These are phyloP conservation scores for Penicillium bovifimosum DNA, from an alignment of 495 filamentous ascomycete species.

Conservation along the genomic window DNA sequence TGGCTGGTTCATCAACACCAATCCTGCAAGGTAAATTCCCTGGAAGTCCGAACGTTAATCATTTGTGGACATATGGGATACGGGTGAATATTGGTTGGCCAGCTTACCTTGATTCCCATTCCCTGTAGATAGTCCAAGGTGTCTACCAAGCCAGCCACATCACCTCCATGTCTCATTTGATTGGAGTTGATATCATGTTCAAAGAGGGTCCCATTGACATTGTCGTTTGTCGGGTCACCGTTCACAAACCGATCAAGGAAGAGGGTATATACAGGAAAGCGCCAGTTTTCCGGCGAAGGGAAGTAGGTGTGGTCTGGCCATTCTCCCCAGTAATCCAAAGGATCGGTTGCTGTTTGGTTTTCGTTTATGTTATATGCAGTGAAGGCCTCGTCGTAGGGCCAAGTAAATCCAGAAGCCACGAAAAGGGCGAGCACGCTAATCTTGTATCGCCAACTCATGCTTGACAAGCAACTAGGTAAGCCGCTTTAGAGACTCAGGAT, in stretches of 20 bases:
- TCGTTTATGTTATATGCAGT: constrained; percentile 58
- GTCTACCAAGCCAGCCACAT: constrained; percentile 58
- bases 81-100: not conserved
- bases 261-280: constrained; percentile 66
- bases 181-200: constrained; percentile 65
- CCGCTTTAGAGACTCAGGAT: not conserved
- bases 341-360: constrained; percentile 51
- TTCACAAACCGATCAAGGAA: constrained; percentile 69
- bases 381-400: constrained; percentile 51
- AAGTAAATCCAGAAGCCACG: constrained; percentile 29
- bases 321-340: constrained; percentile 57
- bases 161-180: constrained; percentile 71
- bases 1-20: constrained; percentile 63
- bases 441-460: constrained; percentile 33
- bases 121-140: constrained; percentile 70
- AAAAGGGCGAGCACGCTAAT: constrained; percentile 27
- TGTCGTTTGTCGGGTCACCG: constrained; percentile 66
- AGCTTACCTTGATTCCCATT: constrained; percentile 62
- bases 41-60: constrained; percentile 18
- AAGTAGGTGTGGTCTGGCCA: constrained; percentile 52
- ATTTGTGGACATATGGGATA: not conserved
- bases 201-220: constrained; percentile 61
- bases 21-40: constrained; percentile 66
- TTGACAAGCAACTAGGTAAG: constrained; percentile 9
- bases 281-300: constrained; percentile 62